Conservation (phyloP, 495 filamentous ascomycete genomes). For the Xylaria venustula region DNA sequence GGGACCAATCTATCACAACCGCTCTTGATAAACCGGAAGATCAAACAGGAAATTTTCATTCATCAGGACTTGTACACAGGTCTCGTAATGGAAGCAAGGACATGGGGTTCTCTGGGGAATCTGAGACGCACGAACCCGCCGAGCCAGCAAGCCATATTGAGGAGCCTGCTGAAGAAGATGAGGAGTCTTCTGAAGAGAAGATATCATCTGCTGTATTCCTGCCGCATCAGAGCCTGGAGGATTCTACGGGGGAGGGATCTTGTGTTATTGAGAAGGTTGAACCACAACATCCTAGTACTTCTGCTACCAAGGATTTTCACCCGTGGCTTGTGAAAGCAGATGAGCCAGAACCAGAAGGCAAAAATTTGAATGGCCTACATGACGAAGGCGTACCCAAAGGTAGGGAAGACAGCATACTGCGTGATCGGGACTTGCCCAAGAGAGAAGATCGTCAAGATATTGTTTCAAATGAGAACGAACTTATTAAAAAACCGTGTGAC, state of each 20-base stretch:
- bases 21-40: conserved; percentile 1
- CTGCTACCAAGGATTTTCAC: conserved; percentile 35
- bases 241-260: conserved; percentile 35
- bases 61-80: background rate
- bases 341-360: conserved; percentile 42
- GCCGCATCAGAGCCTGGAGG: conserved; percentile 71
- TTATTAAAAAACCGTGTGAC: conserved; percentile 31
- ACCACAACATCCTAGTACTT: conserved; percentile 22
- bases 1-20: background rate
- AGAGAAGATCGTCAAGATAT: conserved; percentile 36
- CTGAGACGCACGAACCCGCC: background rate
- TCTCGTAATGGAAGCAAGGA: conserved; percentile 4
- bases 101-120: background rate
- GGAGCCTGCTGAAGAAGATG: conserved; percentile 61
- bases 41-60: conserved; percentile 6
- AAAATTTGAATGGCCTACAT: conserved; percentile 29
- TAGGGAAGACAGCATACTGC: conserved; percentile 29
- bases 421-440: conserved; percentile 27
- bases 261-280: conserved; percentile 27
- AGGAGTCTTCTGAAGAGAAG: conserved; percentile 87
- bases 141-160: conserved; percentile 27
- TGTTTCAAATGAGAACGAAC: conserved; percentile 37
- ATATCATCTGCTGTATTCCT: conserved; percentile 94
- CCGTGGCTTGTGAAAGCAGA: conserved; percentile 52
- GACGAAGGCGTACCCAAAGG: conserved; percentile 26